phyloP scores from a whole-genome alignment of 2,329 filamentous ascomycete species.

The Aspergillus flavus region DNA sequence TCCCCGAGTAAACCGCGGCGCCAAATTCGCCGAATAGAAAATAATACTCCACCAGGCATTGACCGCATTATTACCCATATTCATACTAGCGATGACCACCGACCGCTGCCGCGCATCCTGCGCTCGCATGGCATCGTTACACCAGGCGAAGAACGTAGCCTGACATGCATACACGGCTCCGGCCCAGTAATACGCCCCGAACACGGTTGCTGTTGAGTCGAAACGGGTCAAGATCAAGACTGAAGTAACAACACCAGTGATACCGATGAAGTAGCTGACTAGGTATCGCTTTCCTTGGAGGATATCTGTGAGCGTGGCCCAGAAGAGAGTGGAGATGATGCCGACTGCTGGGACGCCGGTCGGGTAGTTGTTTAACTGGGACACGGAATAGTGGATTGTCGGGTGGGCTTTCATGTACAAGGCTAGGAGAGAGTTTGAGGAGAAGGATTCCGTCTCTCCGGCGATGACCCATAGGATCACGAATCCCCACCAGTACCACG shows the following conservation, averaged over 20 bases:
- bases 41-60: slow-evolving; percentile 75
- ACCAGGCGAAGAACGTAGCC: slow-evolving; percentile 75
- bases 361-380: slow-evolving; percentile 58
- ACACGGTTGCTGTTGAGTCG: slow-evolving; percentile 56
- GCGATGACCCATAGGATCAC: slow-evolving; percentile 59
- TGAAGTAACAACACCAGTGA: slow-evolving; percentile 65
- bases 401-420: slow-evolving; percentile 55
- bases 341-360: slow-evolving; percentile 57
- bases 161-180: slow-evolving; percentile 72
- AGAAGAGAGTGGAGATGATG: slow-evolving; percentile 64
- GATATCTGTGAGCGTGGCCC: slow-evolving; percentile 67
- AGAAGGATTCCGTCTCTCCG: slow-evolving; percentile 72
- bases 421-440: slow-evolving; percentile 61
- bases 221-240: slow-evolving; percentile 62
- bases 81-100: slow-evolving; percentile 73
- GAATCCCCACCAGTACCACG: slow-evolving; percentile 43
- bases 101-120: slow-evolving; percentile 65
- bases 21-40: slow-evolving; percentile 69
- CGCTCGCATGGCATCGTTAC: slow-evolving; percentile 68
- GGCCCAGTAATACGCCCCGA: slow-evolving; percentile 71
- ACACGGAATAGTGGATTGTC: slow-evolving; percentile 48
- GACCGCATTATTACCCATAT: slow-evolving; percentile 66
- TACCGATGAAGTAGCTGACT: slow-evolving; percentile 66
- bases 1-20: slow-evolving; percentile 66
- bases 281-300: slow-evolving; percentile 63